phyloP scores from a whole-genome alignment of 371 early-diverging fungal species.

The Coemansia sp. region DNA sequence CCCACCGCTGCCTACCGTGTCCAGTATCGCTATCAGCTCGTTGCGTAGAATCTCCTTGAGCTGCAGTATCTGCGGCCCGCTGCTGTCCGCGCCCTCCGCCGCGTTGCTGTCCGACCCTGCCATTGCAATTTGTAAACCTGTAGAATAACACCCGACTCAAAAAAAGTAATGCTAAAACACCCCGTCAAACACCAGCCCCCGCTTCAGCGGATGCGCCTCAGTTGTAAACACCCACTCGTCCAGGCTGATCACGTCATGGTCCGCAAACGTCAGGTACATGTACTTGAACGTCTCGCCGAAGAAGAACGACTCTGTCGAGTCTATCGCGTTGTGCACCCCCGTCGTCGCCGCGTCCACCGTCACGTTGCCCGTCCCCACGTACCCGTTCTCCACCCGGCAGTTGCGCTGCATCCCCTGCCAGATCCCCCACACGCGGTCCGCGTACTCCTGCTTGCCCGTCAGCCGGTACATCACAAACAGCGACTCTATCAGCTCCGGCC shows the following conservation, averaged over 20 bases:
- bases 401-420: slow-evolving; percentile 82
- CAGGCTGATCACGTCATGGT: slow-evolving; percentile 62
- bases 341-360: slow-evolving; percentile 49
- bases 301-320: slow-evolving; percentile 63
- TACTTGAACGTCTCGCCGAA: slow-evolving; percentile 85
- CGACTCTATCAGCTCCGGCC: slow-evolving; percentile 90
- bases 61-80: slow-evolving; percentile 27
- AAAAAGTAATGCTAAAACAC: slow-evolving; percentile 20
- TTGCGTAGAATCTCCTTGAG: slow-evolving; percentile 40
- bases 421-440: slow-evolving; percentile 86
- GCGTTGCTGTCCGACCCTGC: slow-evolving; percentile 14
- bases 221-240: slow-evolving; percentile 76
- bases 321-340: slow-evolving; percentile 55
- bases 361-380: slow-evolving; percentile 73
- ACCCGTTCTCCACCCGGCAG: slow-evolving; percentile 71
- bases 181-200: slow-evolving; percentile 36
- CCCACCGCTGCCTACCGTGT: slow-evolving; percentile 25
- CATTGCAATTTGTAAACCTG: slow-evolving; percentile 10
- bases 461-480: slow-evolving; percentile 78
- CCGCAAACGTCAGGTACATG: slow-evolving; percentile 74
- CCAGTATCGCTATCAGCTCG: slow-evolving; percentile 47
- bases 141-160: too few relatives aligned
- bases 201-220: slow-evolving; percentile 67
- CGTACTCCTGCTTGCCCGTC: slow-evolving; percentile 71
- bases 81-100: slow-evolving; percentile 1